These are phyloP conservation scores for Colletotrichum brevisporum DNA, from an alignment of 2,329 filamentous ascomycete species.

Conservation along the genomic window DNA sequence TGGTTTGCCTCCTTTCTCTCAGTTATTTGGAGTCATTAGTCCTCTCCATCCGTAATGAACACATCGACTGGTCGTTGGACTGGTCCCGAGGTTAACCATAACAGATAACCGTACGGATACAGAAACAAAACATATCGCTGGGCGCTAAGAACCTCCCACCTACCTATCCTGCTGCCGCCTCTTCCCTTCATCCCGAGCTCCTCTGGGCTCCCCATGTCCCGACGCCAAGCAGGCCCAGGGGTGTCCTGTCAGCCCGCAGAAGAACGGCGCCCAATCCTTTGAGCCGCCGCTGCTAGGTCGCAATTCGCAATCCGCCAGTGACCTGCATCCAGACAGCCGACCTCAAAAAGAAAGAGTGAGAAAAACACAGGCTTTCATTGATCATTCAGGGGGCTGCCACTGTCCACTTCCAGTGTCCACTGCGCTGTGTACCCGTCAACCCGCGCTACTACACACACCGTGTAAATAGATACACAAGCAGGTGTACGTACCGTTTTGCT, in stretches of 20 bases:
- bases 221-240: conserved; percentile 29
- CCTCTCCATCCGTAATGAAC: too few relatives aligned
- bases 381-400: conserved; percentile 16
- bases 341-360: conserved; percentile 35
- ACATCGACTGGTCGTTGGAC: too few relatives aligned
- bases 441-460: too few relatives aligned
- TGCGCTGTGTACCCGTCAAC: too few relatives aligned
- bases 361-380: conserved; percentile 25
- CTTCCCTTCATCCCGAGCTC: conserved; percentile 31
- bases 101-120: too few relatives aligned
- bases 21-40: too few relatives aligned
- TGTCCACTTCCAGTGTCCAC: too few relatives aligned
- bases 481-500: neutral
- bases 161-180: neutral
- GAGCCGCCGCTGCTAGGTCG: conserved; percentile 35
- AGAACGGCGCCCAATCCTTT: conserved; percentile 28
- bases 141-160: neutral
- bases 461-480: too few relatives aligned
- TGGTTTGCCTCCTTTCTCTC: neutral
- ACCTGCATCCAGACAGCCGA: conserved; percentile 40
- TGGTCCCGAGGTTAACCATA: too few relatives aligned
- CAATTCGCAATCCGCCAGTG: conserved; percentile 34
- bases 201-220: conserved; percentile 27
- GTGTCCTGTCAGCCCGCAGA: conserved; percentile 24
- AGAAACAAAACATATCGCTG: neutral